Conservation (phyloP, 1,139 yeast genomes). For the Geotrichum australiense region DNA sequence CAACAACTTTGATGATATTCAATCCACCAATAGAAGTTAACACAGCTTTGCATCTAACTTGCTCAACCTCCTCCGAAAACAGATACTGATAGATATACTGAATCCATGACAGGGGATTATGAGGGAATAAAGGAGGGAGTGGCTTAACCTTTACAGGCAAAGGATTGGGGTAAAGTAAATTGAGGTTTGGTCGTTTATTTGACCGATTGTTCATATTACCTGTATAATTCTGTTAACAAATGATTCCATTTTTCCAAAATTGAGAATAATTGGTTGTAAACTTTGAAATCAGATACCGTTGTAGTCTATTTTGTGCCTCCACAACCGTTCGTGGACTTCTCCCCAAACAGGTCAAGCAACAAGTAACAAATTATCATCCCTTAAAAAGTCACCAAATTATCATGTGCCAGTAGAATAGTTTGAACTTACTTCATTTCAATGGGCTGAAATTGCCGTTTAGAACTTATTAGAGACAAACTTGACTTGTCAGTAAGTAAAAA, state of each 20-base stretch:
- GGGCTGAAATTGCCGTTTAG: slow-evolving; percentile 3
- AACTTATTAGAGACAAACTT: too few species aligned
- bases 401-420: not conserved
- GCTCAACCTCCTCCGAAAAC: slow-evolving; percentile 14
- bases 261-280: not conserved
- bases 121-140: slow-evolving; percentile 35
- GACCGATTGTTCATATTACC: slow-evolving; percentile 15
- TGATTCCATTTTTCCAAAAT: too few species aligned
- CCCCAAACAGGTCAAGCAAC: slow-evolving; percentile 23
- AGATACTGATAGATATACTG: slow-evolving; percentile 32
- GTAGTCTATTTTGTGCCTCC: slow-evolving; percentile 65
- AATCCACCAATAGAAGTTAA: slow-evolving; percentile 25
- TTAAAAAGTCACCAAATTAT: slow-evolving; percentile 19
- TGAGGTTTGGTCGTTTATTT: slow-evolving; percentile 27
- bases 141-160: slow-evolving; percentile 44
- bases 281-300: slow-evolving; percentile 87
- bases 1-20: slow-evolving; percentile 37
- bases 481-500: not conserved
- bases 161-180: slow-evolving; percentile 36
- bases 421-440: slow-evolving; percentile 16
- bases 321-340: slow-evolving; percentile 26
- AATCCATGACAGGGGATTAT: slow-evolving; percentile 35
- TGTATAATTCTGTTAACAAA: slow-evolving; percentile 3
- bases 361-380: slow-evolving; percentile 24
- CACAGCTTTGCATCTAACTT: slow-evolving; percentile 12